phyloP scores from a whole-genome alignment of 2,329 filamentous ascomycete species.

The Alternaria longipes region DNA sequence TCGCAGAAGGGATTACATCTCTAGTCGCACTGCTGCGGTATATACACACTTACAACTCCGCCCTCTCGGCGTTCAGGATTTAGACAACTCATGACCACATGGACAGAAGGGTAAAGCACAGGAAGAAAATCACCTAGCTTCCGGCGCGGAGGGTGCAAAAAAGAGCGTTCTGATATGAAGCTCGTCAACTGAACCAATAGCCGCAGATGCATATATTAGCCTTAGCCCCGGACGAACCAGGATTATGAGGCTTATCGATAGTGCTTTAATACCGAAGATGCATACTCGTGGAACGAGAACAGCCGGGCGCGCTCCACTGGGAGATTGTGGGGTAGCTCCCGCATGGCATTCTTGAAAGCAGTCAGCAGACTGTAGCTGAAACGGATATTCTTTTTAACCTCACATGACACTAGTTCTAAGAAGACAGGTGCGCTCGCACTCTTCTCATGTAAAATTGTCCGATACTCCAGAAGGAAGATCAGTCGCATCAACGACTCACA shows the following conservation, averaged over 20 bases:
- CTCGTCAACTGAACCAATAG: slow-evolving; percentile 26
- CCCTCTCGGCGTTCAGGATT: slow-evolving; percentile 2
- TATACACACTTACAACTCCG: slow-evolving; percentile 16
- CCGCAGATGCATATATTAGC: slow-evolving; percentile 19
- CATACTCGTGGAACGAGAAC: slow-evolving; percentile 27
- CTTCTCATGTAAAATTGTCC: not conserved
- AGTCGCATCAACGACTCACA: not conserved
- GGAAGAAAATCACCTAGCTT: slow-evolving; percentile 23
- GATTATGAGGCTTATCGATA: slow-evolving; percentile 35
- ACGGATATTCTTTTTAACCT: not conserved
- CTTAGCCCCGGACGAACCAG: slow-evolving; percentile 28
- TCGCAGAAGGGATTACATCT: slow-evolving; percentile 8
- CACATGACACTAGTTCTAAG: not conserved
- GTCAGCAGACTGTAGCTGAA: slow-evolving; percentile 17
- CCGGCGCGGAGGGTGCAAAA: slow-evolving; percentile 23
- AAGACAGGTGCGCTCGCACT: not conserved
- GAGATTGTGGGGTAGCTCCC: slow-evolving; percentile 24
- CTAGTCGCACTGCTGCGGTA: slow-evolving; percentile 14
- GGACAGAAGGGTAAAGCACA: slow-evolving; percentile 15
- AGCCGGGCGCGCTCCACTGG: slow-evolving; percentile 23
- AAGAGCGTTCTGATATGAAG: slow-evolving; percentile 34
- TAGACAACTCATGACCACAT: slow-evolving; percentile 14
- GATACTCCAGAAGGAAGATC: not conserved
- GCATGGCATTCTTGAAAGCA: slow-evolving; percentile 10
- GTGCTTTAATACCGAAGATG: slow-evolving; percentile 32